Percentiles rank a stretch among this genome's conserved stretches.
Conservation (phyloP, 306 rosid genomes). For the Sophora flavescens region DNA sequence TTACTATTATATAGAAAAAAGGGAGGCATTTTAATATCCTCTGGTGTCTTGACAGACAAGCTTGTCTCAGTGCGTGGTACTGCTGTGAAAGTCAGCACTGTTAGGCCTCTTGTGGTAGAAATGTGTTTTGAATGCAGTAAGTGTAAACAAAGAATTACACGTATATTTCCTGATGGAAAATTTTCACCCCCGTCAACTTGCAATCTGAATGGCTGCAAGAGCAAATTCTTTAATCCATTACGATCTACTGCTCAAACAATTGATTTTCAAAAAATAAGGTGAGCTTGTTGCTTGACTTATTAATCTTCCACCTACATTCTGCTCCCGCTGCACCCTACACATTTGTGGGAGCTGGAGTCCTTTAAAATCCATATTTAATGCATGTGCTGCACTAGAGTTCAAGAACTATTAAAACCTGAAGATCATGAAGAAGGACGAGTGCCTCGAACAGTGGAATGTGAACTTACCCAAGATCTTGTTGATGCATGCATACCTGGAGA, state of each 20-base stretch:
- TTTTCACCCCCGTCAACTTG: conserved; percentile 84
- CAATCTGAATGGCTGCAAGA: conserved; percentile 86
- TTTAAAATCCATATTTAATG: conserved; percentile 22
- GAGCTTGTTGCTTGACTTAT: conserved; percentile 35
- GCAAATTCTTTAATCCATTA: conserved; percentile 75
- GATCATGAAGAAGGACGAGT: conserved; percentile 97
- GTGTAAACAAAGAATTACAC: conserved; percentile 71
- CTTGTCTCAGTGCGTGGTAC: conserved; percentile 95
- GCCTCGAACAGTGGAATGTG: conserved; percentile 98
- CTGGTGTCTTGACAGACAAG: conserved; percentile 66
- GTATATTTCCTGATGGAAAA: conserved; percentile 87
- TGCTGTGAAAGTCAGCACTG: conserved; percentile 84
- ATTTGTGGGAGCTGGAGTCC: conserved; percentile 10
- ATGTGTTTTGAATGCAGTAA: conserved; percentile 84
- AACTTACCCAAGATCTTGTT: conserved; percentile 88
- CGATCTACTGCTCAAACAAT: conserved; percentile 77
- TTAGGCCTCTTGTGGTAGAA: conserved; percentile 77
- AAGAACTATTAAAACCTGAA: conserved; percentile 82
- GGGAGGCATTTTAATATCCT: conserved; percentile 25
- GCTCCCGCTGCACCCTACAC: background rate
- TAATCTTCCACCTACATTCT: conserved; percentile 21
- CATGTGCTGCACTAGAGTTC: conserved; percentile 59
- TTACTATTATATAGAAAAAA: conserved; percentile 25
- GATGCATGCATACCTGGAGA: conserved; percentile 98
- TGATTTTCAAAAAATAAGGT: conserved; percentile 97